Conservation (phyloP, 1,139 yeast species). For the Pneumocystis oryctolagi region DNA sequence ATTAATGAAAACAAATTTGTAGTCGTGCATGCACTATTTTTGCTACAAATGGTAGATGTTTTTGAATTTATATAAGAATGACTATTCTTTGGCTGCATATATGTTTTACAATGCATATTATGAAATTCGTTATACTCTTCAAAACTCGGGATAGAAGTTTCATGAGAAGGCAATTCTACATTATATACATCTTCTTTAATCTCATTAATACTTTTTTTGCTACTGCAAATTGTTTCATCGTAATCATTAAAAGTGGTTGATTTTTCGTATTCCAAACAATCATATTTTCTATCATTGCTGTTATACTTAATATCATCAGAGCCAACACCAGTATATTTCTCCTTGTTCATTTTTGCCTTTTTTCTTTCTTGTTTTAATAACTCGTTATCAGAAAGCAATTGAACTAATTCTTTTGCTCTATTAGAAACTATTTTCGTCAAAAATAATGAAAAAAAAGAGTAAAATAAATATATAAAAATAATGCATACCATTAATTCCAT, state of each 20-base stretch:
- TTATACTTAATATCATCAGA: conserved; percentile 18
- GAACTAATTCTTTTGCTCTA: conserved; percentile 62
- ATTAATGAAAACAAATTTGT: conserved; percentile 44
- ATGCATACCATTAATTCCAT: conserved; percentile 51
- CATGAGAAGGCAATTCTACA: background rate
- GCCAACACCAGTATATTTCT: conserved; percentile 51
- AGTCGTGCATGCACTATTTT: conserved; percentile 23
- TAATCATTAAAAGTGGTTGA: background rate
- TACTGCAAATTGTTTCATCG: conserved; percentile 4
- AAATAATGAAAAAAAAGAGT: too few species aligned
- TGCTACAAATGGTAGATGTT: conserved; percentile 19
- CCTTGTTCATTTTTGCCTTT: conserved; percentile 69
- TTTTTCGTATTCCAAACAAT: conserved; percentile 25
- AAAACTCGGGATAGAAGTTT: conserved; percentile 29
- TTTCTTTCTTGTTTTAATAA: conserved; percentile 72
- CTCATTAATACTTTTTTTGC: background rate
- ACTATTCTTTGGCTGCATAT: conserved; percentile 6
- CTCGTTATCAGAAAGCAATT: conserved; percentile 60
- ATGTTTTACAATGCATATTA: conserved; percentile 19
- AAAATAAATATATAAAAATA: background rate
- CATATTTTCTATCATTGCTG: conserved; percentile 23
- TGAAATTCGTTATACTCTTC: conserved; percentile 52
- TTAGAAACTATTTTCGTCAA: conserved; percentile 44
- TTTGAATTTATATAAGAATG: conserved; percentile 1
- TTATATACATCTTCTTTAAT: background rate